Evolutionary conservation across 2,329 filamentous ascomycete genomes (phyloP), one percentile per base, ranked within the genome.

Genomic region (Bipolaris cookei): DNA sequence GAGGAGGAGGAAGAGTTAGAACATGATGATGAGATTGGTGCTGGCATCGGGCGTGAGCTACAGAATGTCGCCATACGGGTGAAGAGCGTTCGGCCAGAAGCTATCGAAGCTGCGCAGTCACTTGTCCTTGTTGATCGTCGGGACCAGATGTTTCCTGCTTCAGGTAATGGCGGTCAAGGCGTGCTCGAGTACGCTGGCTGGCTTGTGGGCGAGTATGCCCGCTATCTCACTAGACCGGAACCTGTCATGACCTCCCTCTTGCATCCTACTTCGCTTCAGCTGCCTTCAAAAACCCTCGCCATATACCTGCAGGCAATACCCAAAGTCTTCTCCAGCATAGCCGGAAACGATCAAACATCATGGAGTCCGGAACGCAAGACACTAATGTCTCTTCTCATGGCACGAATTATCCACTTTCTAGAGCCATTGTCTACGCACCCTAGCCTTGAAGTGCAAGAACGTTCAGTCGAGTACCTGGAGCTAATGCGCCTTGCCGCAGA

Each of bases 61-160:
- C 88, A 92, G 48, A 98, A 94, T 68, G 86, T 99, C 49, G 90
- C 94, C 1, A 92, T 98, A 49, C 91, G 97, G 67, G 95, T 99
- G 21, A 90, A 88, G 73, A 92, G 88, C 38, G 88, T 98, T 69
- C 86, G 95, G 50, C 79, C 84, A 32, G 88, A 93, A 66, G 90
- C 91, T n/a, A 87, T 95, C 3, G 86, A 88, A 63, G 92, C 94
- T 10, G 91, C 93, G 0, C 92, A 96, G 68, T 84, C 82, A 2
- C 82, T 91, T 11, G 84, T 98, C 2, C 78, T 91, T 25, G 79
- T 83, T 21, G 87, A 90, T 83, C 68, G 79, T 78, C 61, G 83
- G 85, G 60, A 85, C 78, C 58, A 86, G 79, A 58, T 86, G 61
- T 86, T 85, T 61, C 81, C 84, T 3, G 64, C 75, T 5, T 78